These are phyloP conservation scores for Logfia minima DNA, from an alignment of 129 eudicot species.

Conservation along the genomic window DNA sequence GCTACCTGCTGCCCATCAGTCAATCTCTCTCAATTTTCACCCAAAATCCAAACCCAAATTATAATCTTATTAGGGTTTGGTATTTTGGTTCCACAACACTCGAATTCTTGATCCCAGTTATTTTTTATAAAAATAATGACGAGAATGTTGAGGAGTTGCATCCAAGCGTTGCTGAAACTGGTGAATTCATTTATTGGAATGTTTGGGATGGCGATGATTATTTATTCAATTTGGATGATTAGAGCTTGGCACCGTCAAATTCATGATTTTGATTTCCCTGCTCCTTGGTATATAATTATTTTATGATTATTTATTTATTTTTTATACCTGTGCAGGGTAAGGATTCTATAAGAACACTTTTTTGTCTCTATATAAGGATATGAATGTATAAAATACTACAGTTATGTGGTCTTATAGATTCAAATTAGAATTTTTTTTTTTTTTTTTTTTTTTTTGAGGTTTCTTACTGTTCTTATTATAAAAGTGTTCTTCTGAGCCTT, in stretches of 20 bases:
- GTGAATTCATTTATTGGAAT: slow-evolving; percentile 67
- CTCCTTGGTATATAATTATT: slow-evolving; percentile 58
- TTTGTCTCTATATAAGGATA: background rate
- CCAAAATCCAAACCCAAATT: background rate
- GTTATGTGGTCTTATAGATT: no score
- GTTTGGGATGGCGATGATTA: slow-evolving; percentile 71
- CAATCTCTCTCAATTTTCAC: background rate
- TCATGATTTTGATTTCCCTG: slow-evolving; percentile 40
- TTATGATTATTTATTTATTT: background rate
- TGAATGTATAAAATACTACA: no score
- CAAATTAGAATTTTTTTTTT: no score
- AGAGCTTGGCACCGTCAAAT: slow-evolving; percentile 60
- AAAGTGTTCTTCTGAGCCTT: no score
- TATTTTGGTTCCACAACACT: background rate
- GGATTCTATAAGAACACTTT: background rate
- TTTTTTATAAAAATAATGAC: slow-evolving; percentile 38
- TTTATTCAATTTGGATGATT: slow-evolving; percentile 83
- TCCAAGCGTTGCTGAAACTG: slow-evolving; percentile 69
- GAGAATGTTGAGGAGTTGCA: slow-evolving; percentile 61
- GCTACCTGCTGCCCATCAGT: background rate
- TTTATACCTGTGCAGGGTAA: background rate
- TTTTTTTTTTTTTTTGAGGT: no score
- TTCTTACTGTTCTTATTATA: no score
- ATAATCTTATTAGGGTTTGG: background rate
- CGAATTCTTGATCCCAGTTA: background rate